phyloP scores from a whole-genome alignment of 2,329 filamentous ascomycete genomes.

The Clathrospora elynae region DNA sequence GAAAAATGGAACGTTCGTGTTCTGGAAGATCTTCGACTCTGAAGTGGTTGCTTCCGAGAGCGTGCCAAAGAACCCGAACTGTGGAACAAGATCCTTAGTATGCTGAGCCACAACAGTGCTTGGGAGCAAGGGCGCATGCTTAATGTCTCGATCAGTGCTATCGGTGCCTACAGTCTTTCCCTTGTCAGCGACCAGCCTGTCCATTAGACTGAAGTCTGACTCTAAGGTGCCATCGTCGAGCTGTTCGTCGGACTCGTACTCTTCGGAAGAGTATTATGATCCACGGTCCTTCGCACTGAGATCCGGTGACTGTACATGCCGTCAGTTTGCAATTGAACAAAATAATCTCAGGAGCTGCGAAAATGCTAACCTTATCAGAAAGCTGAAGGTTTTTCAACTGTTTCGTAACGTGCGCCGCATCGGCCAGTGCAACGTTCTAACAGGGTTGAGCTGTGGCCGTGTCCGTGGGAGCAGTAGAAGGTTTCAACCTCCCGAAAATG shows the following conservation, averaged over 20 bases:
- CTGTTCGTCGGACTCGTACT: not conserved
- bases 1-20: slow-evolving; percentile 62
- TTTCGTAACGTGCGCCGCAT: too few species aligned
- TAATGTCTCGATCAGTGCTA: slow-evolving; percentile 9
- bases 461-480: too few species aligned
- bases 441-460: too few species aligned
- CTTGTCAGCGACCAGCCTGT: slow-evolving; percentile 3
- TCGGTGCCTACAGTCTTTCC: not conserved
- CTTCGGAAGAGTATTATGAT: not conserved
- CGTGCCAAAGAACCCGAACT: slow-evolving; percentile 20
- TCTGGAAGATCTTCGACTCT: too few species aligned
- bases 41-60: too few species aligned
- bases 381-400: too few species aligned
- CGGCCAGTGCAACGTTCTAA: too few species aligned
- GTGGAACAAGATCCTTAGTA: slow-evolving; percentile 17
- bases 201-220: slow-evolving; percentile 6
- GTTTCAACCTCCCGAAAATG: too few species aligned
- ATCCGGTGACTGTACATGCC: not conserved
- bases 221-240: not conserved
- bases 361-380: too few species aligned
- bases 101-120: slow-evolving; percentile 5
- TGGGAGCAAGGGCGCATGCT: slow-evolving; percentile 16
- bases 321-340: too few species aligned
- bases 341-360: too few species aligned
- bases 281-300: not conserved